Percentiles rank a stretch among this genome's conserved stretches.
Evolutionary conservation across 176 grass and related monocot genomes (phyloP).

Genomic region (Carex littledalei): DNA sequence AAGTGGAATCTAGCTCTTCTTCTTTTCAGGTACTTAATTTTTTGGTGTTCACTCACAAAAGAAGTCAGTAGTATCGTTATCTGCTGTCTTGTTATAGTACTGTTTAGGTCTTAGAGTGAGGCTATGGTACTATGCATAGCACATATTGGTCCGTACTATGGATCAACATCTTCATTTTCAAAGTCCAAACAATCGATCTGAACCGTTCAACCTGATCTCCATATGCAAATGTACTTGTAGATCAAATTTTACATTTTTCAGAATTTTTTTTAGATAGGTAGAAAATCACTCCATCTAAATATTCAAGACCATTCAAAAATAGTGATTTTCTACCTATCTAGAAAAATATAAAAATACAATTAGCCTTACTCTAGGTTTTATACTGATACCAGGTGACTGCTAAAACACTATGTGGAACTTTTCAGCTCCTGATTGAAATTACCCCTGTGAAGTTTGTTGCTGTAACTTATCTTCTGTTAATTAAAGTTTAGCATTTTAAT

Average conservation of each 20-base stretch:
- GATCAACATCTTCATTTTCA: no score
- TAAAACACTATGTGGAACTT: not conserved
- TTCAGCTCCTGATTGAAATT: not conserved
- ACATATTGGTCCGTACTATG: no score
- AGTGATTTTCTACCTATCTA: no score
- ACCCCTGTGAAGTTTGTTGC: not conserved
- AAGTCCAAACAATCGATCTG: no score
- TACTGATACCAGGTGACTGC: not conserved
- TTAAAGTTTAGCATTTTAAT: constrained; percentile 14
- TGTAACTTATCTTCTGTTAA: constrained; percentile 11
- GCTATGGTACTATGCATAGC: no score
- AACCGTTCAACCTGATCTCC: no score
- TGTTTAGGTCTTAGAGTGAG: not conserved
- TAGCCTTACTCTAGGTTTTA: not conserved
- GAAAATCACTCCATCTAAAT: no score
- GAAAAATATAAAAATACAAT: no score
- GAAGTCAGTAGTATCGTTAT: not conserved
- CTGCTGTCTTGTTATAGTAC: not conserved
- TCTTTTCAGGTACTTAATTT: constrained; percentile 67
- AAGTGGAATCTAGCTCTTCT: constrained; percentile 85
- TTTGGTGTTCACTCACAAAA: not conserved
- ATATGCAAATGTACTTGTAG: no score
- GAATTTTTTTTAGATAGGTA: no score
- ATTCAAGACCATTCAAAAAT: no score
- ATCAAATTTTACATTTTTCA: no score